phyloP scores from a whole-genome alignment of 768 basidiomycete species.

The Suillus alpinus region DNA sequence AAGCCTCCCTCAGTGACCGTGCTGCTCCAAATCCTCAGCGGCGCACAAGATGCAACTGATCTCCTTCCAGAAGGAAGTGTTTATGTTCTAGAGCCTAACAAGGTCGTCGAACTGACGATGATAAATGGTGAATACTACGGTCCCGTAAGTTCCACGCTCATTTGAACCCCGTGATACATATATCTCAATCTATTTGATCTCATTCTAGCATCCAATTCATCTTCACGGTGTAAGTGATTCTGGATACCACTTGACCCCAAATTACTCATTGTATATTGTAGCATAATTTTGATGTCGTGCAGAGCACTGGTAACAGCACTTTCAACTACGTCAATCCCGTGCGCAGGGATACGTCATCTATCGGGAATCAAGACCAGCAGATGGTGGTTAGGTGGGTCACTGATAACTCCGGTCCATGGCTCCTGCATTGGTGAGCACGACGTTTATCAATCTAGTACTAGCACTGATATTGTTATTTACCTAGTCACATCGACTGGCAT shows the following conservation, averaged over 20 bases:
- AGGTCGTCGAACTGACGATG: slow-evolving; percentile 30
- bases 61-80: slow-evolving; percentile 39
- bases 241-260: neutral
- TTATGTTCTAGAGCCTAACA: slow-evolving; percentile 37
- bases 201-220: slow-evolving; percentile 24
- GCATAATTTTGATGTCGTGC: slow-evolving; percentile 9
- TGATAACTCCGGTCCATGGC: slow-evolving; percentile 65
- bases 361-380: slow-evolving; percentile 30
- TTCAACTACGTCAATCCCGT: slow-evolving; percentile 16
- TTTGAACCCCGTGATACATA: neutral
- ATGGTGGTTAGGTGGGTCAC: slow-evolving; percentile 57
- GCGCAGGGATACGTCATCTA: slow-evolving; percentile 36
- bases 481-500: slow-evolving; percentile 29
- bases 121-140: neutral
- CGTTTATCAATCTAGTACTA: neutral
- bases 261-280: neutral
- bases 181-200: neutral
- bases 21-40: slow-evolving; percentile 40
- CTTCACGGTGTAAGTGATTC: slow-evolving; percentile 27
- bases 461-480: neutral
- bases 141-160: neutral
- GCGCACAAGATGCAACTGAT: slow-evolving; percentile 26
- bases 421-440: slow-evolving; percentile 19
- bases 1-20: slow-evolving; percentile 32
- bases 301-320: slow-evolving; percentile 8